Evolutionary conservation across 257 asterid genomes (phyloP).

Genomic region (Linaria vulgaris): DNA sequence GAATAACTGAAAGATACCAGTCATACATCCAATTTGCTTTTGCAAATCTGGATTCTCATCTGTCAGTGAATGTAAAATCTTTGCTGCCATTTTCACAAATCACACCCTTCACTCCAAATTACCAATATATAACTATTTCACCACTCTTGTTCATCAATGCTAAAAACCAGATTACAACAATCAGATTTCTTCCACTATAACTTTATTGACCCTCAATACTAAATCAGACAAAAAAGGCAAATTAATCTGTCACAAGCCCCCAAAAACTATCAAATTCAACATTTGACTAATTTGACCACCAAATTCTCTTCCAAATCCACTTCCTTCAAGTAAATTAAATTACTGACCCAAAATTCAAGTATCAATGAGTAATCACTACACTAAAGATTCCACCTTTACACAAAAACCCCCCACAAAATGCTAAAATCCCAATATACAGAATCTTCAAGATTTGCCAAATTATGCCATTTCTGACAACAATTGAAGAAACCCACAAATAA

Average conservation of each 20-base stretch:
- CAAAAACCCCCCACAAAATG: slow-evolving; percentile 17
- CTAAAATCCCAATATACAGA: slow-evolving; percentile 12
- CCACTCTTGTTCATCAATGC: slow-evolving; percentile 10
- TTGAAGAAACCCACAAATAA: slow-evolving; percentile 33
- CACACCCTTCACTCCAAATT: slow-evolving; percentile 14
- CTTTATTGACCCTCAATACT: slow-evolving; percentile 17
- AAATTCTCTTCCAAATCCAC: neutral
- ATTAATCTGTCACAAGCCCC: slow-evolving; percentile 1
- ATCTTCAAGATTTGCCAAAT: slow-evolving; percentile 13
- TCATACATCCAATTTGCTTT: slow-evolving; percentile 93
- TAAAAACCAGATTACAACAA: slow-evolving; percentile 17
- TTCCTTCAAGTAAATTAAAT: neutral
- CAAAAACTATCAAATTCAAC: neutral
- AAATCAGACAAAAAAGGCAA: neutral
- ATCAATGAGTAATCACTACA: slow-evolving; percentile 14
- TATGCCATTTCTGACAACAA: slow-evolving; percentile 7
- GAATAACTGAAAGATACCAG: slow-evolving; percentile 78
- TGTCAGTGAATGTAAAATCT: slow-evolving; percentile 72
- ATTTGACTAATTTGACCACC: slow-evolving; percentile 9
- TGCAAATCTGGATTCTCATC: slow-evolving; percentile 83
- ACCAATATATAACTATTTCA: slow-evolving; percentile 9
- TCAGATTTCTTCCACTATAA: slow-evolving; percentile 2
- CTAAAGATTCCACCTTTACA: slow-evolving; percentile 26
- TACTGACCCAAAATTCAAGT: slow-evolving; percentile 25
- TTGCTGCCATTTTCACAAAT: slow-evolving; percentile 68